Evolutionary conservation across 768 basidiomycete genomes (phyloP).

Genomic region (Pisolithus marmoratus): DNA sequence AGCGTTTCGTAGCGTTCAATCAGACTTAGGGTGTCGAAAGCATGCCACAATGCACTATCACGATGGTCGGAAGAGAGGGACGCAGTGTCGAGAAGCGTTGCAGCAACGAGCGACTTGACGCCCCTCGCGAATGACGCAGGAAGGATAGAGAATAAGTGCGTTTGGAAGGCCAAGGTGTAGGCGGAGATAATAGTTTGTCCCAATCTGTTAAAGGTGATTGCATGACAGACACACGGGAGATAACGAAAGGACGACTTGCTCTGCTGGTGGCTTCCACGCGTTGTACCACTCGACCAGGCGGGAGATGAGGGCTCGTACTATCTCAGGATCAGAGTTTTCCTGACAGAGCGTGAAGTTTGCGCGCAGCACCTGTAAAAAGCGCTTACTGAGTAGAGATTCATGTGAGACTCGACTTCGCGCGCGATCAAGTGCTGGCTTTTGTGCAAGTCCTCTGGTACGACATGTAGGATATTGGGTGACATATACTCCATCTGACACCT

Average conservation of each 20-base stretch:
- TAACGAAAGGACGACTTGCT: slow-evolving; percentile 37
- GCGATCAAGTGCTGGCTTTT: slow-evolving; percentile 53
- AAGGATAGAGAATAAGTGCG: slow-evolving; percentile 64
- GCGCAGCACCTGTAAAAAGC: not conserved
- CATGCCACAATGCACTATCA: slow-evolving; percentile 43
- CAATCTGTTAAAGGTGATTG: slow-evolving; percentile 37
- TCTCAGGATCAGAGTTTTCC: slow-evolving; percentile 41
- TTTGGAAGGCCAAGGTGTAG: slow-evolving; percentile 68
- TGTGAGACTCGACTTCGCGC: slow-evolving; percentile 51
- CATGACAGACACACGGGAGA: not conserved
- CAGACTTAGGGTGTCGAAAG: slow-evolving; percentile 67
- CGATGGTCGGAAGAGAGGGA: slow-evolving; percentile 23
- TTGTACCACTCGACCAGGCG: slow-evolving; percentile 67
- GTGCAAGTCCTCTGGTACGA: slow-evolving; percentile 53
- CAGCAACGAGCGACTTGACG: slow-evolving; percentile 61
- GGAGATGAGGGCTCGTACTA: slow-evolving; percentile 50
- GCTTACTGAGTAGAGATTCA: slow-evolving; percentile 59
- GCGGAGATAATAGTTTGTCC: slow-evolving; percentile 54
- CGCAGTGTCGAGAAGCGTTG: slow-evolving; percentile 38
- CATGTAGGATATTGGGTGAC: not conserved
- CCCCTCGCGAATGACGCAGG: slow-evolving; percentile 62
- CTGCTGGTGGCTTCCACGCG: slow-evolving; percentile 64
- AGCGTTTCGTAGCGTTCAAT: slow-evolving; percentile 80
- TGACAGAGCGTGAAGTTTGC: slow-evolving; percentile 18
- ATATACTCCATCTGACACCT: slow-evolving; percentile 13